A percentile compares a stretch with the other conserved stretches of the same genome.
Evolutionary conservation across 352 stramenopile species (phyloP).

Genomic region (Pythium angustatum): DNA sequence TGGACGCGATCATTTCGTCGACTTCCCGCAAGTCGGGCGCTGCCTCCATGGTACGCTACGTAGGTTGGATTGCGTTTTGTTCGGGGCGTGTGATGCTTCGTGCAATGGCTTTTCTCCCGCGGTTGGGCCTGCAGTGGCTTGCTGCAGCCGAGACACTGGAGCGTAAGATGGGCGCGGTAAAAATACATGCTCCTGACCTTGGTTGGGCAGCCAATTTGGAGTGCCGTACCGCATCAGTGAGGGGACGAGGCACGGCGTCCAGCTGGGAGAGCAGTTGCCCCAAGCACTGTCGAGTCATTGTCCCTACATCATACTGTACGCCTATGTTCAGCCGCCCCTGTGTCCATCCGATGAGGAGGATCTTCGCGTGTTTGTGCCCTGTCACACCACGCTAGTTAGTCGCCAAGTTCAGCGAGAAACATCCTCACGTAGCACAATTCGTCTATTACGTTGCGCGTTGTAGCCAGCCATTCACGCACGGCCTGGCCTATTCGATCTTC

Average conservation of each 20-base stretch:
- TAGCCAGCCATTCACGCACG: too few relatives aligned
- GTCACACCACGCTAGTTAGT: too few relatives aligned
- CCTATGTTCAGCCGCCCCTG: too few relatives aligned
- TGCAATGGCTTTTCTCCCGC: not conserved
- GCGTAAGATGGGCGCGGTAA: too few relatives aligned
- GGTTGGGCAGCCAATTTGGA: conserved; percentile 18
- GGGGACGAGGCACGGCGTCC: not conserved
- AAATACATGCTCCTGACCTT: too few relatives aligned
- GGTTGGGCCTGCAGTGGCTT: not conserved
- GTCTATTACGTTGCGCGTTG: too few relatives aligned
- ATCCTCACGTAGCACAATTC: too few relatives aligned
- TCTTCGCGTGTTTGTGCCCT: not conserved
- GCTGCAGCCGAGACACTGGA: too few relatives aligned
- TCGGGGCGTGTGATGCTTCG: not conserved
- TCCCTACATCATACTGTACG: not conserved
- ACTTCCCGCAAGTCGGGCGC: conserved; percentile 15
- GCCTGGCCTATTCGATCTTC: conserved; percentile 70
- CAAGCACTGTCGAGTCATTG: not conserved
- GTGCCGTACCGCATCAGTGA: too few relatives aligned
- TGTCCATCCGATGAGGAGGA: not conserved
- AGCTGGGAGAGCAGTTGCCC: not conserved
- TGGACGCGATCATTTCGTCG: conserved; percentile 28
- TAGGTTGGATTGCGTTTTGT: not conserved
- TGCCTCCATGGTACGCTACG: not conserved
- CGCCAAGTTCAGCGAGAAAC: too few relatives aligned